Conservation (phyloP, 345 rosid species). For the Corchorus capsularis region DNA sequence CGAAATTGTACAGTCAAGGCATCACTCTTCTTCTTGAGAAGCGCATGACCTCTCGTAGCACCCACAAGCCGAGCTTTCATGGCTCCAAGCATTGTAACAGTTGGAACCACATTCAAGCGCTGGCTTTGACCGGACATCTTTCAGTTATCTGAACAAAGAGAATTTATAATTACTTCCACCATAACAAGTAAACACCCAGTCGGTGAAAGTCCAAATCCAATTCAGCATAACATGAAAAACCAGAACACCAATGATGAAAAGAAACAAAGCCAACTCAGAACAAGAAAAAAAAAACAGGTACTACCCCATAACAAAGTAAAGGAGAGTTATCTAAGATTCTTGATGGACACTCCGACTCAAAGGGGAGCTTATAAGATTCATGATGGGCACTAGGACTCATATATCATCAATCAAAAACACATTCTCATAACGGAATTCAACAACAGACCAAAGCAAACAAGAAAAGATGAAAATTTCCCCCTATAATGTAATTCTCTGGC, state of each 20-base stretch:
- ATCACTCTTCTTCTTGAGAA: constrained; percentile 97
- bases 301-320: neutral
- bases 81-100: constrained; percentile 77
- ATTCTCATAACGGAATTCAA: neutral
- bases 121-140: constrained; percentile 80
- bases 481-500: neutral
- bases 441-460: neutral
- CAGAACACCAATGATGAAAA: neutral
- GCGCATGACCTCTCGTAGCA: constrained; percentile 94
- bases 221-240: neutral
- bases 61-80: constrained; percentile 86
- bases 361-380: neutral
- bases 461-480: neutral
- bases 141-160: constrained; percentile 26
- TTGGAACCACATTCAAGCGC: constrained; percentile 87
- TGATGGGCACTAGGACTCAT: neutral
- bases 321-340: neutral
- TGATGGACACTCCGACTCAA: neutral
- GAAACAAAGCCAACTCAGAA: neutral
- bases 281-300: neutral
- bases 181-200: neutral
- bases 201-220: neutral
- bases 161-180: neutral
- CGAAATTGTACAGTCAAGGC: constrained; percentile 92
- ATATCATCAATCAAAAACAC: neutral